These are phyloP conservation scores for Aspergillus vadensis DNA, from an alignment of 2,329 filamentous ascomycete species.

Conservation along the genomic window DNA sequence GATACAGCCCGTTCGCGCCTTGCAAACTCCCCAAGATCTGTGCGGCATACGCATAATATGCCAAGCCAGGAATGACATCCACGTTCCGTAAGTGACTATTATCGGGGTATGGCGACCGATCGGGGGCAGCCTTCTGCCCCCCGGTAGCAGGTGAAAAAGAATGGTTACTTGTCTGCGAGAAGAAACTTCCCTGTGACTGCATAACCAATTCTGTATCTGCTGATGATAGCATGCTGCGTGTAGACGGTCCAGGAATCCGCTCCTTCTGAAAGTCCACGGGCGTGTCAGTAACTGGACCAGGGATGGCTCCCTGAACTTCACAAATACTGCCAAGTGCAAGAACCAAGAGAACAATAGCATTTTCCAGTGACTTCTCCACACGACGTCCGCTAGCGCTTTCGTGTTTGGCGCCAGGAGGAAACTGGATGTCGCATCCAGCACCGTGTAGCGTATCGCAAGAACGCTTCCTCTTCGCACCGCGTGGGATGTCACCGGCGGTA, in stretches of 20 bases:
- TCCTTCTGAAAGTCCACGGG: constrained; percentile 31
- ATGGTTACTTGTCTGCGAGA: constrained; percentile 19
- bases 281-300: constrained; percentile 55
- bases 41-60: constrained; percentile 84
- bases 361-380: constrained; percentile 67
- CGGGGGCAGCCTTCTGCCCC: constrained; percentile 20
- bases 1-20: constrained; percentile 76
- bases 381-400: constrained; percentile 19
- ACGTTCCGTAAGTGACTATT: constrained; percentile 60
- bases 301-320: constrained; percentile 53
- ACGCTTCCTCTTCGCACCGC: constrained; percentile 42
- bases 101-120: constrained; percentile 20
- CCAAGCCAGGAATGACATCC: constrained; percentile 83
- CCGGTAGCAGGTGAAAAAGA: constrained; percentile 22
- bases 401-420: constrained; percentile 17
- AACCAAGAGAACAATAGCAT: constrained; percentile 78
- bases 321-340: constrained; percentile 87
- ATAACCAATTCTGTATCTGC: constrained; percentile 29
- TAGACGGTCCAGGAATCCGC: constrained; percentile 29
- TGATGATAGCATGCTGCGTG: constrained; percentile 31
- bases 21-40: constrained; percentile 82
- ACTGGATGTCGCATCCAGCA: constrained; percentile 27
- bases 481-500: constrained; percentile 29
- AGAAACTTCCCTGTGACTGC: constrained; percentile 24
- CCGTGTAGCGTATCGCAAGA: constrained; percentile 35